phyloP scores from a whole-genome alignment of 2,329 filamentous ascomycete genomes.

The Neopestalotiopsis clavispora region DNA sequence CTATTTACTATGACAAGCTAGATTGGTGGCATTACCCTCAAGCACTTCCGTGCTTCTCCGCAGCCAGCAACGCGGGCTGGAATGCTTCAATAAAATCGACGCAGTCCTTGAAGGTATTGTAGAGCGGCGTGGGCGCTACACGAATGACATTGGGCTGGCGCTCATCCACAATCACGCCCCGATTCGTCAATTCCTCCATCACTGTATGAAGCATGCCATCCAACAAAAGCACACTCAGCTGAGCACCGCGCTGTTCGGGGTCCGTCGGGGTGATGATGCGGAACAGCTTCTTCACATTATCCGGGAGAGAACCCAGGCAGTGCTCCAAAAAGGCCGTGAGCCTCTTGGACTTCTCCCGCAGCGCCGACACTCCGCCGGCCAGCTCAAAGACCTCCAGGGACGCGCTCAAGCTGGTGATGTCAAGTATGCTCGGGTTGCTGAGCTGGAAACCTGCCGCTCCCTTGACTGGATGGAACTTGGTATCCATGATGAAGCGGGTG shows the following conservation, averaged over 20 bases:
- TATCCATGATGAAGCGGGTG: slow-evolving; percentile 78
- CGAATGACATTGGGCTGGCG: slow-evolving; percentile 76
- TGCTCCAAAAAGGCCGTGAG: slow-evolving; percentile 73
- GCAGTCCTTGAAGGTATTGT: slow-evolving; percentile 73
- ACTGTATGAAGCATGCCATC: slow-evolving; percentile 67
- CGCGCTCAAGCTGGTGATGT: slow-evolving; percentile 71
- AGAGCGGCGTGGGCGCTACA: slow-evolving; percentile 75
- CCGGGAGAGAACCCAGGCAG: slow-evolving; percentile 51
- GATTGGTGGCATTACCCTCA: background rate
- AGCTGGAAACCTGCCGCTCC: slow-evolving; percentile 80
- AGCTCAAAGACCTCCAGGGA: slow-evolving; percentile 73
- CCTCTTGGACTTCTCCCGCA: slow-evolving; percentile 69
- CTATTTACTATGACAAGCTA: background rate
- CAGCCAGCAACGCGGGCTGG: slow-evolving; percentile 30
- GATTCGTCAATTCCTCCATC: slow-evolving; percentile 63
- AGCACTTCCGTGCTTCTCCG: slow-evolving; percentile 20
- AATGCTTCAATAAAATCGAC: slow-evolving; percentile 58
- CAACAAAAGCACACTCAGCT: slow-evolving; percentile 69
- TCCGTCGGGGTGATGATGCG: slow-evolving; percentile 70
- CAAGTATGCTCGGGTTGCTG: slow-evolving; percentile 76
- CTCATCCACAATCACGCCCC: slow-evolving; percentile 75
- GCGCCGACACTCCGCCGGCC: slow-evolving; percentile 62
- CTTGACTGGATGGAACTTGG: slow-evolving; percentile 70
- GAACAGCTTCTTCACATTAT: slow-evolving; percentile 45
- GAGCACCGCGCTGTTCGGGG: slow-evolving; percentile 69